Evolutionary conservation across 192 early-diverging fungal genomes (phyloP).

Genomic region (Entomortierella chlamydospora): DNA sequence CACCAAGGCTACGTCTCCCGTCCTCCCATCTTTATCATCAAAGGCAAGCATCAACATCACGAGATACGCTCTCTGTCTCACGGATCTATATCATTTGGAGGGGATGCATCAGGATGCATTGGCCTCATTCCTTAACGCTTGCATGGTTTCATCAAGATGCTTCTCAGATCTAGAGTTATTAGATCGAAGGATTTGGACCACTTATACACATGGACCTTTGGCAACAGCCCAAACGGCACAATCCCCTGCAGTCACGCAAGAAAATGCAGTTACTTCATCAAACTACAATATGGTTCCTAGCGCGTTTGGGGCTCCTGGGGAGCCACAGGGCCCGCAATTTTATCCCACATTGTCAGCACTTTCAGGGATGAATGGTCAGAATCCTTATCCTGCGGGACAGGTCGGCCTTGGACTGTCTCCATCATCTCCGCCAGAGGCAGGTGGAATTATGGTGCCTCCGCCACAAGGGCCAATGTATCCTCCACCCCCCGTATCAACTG

Average conservation of each 20-base stretch:
- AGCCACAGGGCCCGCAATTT: background rate
- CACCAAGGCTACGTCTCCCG: background rate
- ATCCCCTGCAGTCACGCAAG: background rate
- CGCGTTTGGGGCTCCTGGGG: background rate
- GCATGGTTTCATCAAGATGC: constrained; percentile 38
- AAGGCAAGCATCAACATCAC: constrained; percentile 21
- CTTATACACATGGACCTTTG: constrained; percentile 12
- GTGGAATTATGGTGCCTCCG: background rate
- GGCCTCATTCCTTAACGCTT: constrained; percentile 39
- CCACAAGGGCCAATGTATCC: background rate
- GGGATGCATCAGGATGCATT: constrained; percentile 38
- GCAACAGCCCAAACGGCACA: background rate
- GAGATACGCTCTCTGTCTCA: constrained; percentile 31
- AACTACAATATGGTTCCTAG: background rate
- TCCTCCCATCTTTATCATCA: background rate
- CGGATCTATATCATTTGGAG: constrained; percentile 41
- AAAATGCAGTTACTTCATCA: background rate
- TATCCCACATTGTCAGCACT: constrained; percentile 6
- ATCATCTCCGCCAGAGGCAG: background rate
- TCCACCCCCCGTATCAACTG: background rate
- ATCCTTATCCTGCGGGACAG: background rate
- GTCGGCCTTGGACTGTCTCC: constrained; percentile 8
- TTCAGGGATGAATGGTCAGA: background rate
- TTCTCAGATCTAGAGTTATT: constrained; percentile 24
- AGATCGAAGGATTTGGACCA: constrained; percentile 33